Base-by-base conservation (phyloP, 2,329 filamentous ascomycete species). In the Xylariaceae sp. region DNA sequence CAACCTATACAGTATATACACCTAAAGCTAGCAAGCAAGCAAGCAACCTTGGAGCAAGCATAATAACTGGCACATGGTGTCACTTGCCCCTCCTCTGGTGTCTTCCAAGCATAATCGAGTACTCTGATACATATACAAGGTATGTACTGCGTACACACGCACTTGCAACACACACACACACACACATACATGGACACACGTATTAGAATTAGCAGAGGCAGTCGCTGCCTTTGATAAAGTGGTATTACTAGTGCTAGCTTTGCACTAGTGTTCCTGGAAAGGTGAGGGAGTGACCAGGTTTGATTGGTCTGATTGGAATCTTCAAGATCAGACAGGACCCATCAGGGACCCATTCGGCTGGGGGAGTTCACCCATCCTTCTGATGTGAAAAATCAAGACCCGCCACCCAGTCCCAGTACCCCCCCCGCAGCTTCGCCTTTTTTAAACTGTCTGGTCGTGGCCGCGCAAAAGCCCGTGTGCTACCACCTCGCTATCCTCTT, bases 401-500 rank as follows among this genome's bases (percentile, higher is more conserved):
- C 56, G 58, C 61, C 61, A 59, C 61, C 54, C 48, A 57, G 45
- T 49, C 40, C 47, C 65, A 62, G 63, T 64, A 64, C 60, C 65
- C 43, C 50, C 59, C 59, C 60, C 57, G 58, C 59, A 61, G 51
- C 56, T 48, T 54, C 59, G 49, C 44, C 45, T 54, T 71, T 69
- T 74, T 74, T 71, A 74, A 75, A 72, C 70, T 71, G 69, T 73
- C 66, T 71, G 70, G 71, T 69, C 68, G 68, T 74, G 73, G 68
- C 72, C 73, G 63, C 59, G 71, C 73, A 67, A 67, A 64, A 74
- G 73, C 70, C 73, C 73, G 73, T 71, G 75, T 78, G 74, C 74
- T 76, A 79, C 76, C 71, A 77, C 73, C 74, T 77, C 74, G 71
- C 75, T 78, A 78, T 77, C 71, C 76, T 78, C 75, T 77, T 79